Base-by-base conservation (phyloP, 169 alveolate genomes). In the Plasmodium adleri region DNA sequence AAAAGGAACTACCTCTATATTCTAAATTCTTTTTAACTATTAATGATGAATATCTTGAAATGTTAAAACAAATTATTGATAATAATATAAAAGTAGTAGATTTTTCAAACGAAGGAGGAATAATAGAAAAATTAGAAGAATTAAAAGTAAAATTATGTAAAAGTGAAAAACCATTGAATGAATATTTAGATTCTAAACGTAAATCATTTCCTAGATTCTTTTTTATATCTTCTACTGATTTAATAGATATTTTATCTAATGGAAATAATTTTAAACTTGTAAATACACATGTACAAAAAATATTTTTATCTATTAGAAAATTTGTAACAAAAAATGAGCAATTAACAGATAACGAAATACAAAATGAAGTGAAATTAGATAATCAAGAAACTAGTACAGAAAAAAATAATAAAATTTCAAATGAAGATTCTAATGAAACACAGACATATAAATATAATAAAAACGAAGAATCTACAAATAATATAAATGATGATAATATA, bases 181-280 rank as follows among this genome's bases (percentile, higher is more conserved):
- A 97, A 78, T 98, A 97, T 95, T 96, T 98, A 98, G 99, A 98
- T 93, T 93, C 98, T 28, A 98, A 98, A 90, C 95, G 99, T 88
- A 96, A 96, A 88, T 98, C 97, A 83, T 98, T 98, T 93, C 99
- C 99, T 47, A 97, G 99, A 67, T 98, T 98, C 94, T 98, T 97
- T 88, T 98, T 98, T 95, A 98, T 98, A 70, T 96, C 99, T 15
- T 96, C 98, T 58, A 98, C 97, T 72, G 99, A 98, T 92, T 94
- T 98, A 59, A 95, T 98, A 59, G 99, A 97, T 92, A 98, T 98
- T 39, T 94, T 97, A 86, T 97, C 99, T 24, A 97, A 97, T 90
- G 99, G 99, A 88, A 98, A 98, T 96, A 94, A 94, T 88, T 99
- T 99, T 22, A 94, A 94, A 13, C 96, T 97, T 87, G 98, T 98